phyloP scores from a whole-genome alignment of 2,329 filamentous ascomycete genomes.

The Cadophora sp. region DNA sequence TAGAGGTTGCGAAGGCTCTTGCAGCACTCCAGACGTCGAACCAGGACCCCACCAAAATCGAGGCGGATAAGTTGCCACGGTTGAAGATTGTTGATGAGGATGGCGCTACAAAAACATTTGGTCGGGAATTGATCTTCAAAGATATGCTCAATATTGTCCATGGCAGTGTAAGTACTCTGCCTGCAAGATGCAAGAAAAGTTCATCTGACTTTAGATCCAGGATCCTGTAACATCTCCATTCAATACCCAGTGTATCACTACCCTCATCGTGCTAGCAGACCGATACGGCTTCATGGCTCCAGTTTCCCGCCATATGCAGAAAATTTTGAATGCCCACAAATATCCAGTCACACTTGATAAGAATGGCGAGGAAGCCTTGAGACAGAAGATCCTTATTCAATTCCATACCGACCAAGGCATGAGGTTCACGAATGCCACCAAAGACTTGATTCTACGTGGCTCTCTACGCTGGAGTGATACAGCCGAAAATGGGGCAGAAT shows the following conservation, averaged over 20 bases:
- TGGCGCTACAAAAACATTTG: slow-evolving; percentile 65
- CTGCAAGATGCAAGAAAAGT: neutral
- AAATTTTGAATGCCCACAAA: slow-evolving; percentile 55
- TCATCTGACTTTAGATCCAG: slow-evolving; percentile 26
- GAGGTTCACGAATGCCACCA: slow-evolving; percentile 66
- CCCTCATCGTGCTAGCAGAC: slow-evolving; percentile 74
- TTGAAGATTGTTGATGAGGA: slow-evolving; percentile 72
- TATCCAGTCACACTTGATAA: slow-evolving; percentile 57
- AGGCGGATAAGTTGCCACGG: slow-evolving; percentile 62
- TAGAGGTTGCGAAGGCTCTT: slow-evolving; percentile 58
- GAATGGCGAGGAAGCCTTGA: slow-evolving; percentile 67
- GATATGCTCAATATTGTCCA: slow-evolving; percentile 75
- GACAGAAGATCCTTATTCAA: slow-evolving; percentile 73
- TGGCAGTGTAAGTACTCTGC: slow-evolving; percentile 49
- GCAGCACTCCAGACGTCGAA: slow-evolving; percentile 53
- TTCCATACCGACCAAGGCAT: slow-evolving; percentile 68
- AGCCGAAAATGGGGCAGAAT: slow-evolving; percentile 45
- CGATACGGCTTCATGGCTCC: slow-evolving; percentile 70
- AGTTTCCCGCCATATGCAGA: slow-evolving; percentile 61
- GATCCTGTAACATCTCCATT: slow-evolving; percentile 49
- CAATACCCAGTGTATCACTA: slow-evolving; percentile 65
- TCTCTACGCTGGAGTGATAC: slow-evolving; percentile 52
- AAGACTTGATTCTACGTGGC: slow-evolving; percentile 70
- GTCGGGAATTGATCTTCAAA: slow-evolving; percentile 66
- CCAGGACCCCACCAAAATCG: slow-evolving; percentile 56